Conservation (phyloP, 2,329 filamentous ascomycete genomes). For the Sclerotiophoma versabilis region DNA sequence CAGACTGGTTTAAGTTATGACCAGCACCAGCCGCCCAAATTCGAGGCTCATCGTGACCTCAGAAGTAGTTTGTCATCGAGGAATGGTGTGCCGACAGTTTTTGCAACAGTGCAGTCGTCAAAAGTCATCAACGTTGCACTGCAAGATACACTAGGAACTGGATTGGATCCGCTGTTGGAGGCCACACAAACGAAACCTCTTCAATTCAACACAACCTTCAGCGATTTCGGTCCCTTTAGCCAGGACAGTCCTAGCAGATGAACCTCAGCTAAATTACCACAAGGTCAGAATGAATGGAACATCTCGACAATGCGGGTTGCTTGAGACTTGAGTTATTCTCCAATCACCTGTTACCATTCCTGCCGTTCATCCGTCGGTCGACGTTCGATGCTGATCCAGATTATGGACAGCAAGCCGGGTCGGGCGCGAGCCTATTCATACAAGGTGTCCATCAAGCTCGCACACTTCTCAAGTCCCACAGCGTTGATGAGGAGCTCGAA, state of each 20-base stretch:
- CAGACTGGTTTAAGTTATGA: not conserved
- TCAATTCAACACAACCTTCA: not conserved
- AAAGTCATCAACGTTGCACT: not conserved
- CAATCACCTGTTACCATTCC: constrained; percentile 14
- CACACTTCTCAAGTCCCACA: constrained; percentile 17
- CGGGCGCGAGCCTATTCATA: constrained; percentile 15
- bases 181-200: not conserved
- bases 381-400: constrained; percentile 27
- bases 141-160: not conserved
- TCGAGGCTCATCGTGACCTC: not conserved
- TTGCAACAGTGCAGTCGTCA: not conserved
- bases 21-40: not conserved
- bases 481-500: constrained; percentile 7
- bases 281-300: constrained; percentile 18
- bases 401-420: constrained; percentile 11
- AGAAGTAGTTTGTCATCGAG: not conserved
- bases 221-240: constrained; percentile 9
- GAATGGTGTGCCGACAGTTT: not conserved
- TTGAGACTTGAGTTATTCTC: constrained; percentile 23
- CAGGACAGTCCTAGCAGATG: constrained; percentile 20
- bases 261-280: constrained; percentile 8
- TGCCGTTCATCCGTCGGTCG: constrained; percentile 24
- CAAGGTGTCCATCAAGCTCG: constrained; percentile 26
- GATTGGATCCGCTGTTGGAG: not conserved
- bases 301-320: constrained; percentile 15